Evolutionary conservation across 371 early-diverging fungal genomes (phyloP), one percentile per base, ranked within the genome.

Genomic region (Syncephalastrum racemosum): DNA sequence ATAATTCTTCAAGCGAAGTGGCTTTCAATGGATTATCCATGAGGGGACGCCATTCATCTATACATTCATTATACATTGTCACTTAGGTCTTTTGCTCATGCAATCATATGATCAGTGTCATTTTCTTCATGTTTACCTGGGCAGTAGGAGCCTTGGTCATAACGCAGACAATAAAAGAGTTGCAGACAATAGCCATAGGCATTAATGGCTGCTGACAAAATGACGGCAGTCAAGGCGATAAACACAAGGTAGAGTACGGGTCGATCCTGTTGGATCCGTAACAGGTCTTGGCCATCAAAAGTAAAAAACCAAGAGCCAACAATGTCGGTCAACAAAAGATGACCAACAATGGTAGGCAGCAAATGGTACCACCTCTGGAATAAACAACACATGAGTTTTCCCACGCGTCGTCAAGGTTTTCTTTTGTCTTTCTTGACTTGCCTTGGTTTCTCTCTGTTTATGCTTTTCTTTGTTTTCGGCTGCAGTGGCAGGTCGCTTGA

Each of bases 11-110:
- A 4, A 47, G 16, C 5, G 54, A 48, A 15, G 54, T n/a, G 8
- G 60, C 64, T 2, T 56, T 19, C 16, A 65, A 18, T 4, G 75
- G 75, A 46, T 65, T n/a, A 1, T 46, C 40, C 70, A 75, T 71
- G 25, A 71, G 43, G 1, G 54, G 44, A n/a, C 63, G 58, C 70
- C 70, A 75, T 59, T 75, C 72, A 19, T 72, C 75, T 71, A 57
- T 19, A 19, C 12, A 19, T n/a, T n/a, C n/a, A n/a, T n/a, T n/a
- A n/a, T n/a, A n/a, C n/a, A n/a, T n/a, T n/a, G n/a, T n/a, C n/a
- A n/a, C n/a, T n/a, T n/a, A n/a, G n/a, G n/a, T n/a, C n/a, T n/a
- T n/a, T n/a, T n/a, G n/a, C n/a, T n/a, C n/a, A n/a, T n/a, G n/a
- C n/a, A n/a, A n/a, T n/a, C n/a, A n/a, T n/a, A n/a, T n/a, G n/a